Conservation (phyloP, 208 protist species). For the Leishmania mexicana region DNA sequence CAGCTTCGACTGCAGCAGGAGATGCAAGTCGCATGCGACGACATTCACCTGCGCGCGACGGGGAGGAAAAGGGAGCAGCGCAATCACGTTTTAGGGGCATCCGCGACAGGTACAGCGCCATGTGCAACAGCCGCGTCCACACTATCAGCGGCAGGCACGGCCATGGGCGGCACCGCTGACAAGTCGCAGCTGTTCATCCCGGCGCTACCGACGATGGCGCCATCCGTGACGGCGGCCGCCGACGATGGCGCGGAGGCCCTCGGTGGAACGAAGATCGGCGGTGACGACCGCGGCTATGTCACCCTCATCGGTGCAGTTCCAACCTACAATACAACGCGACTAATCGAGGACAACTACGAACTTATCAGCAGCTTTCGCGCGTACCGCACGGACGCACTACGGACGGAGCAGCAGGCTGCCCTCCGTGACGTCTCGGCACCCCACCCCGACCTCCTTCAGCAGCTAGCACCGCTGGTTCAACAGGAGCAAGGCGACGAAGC, state of each 20-base stretch:
- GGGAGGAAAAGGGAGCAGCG: background rate
- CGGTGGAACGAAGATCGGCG: constrained; percentile 57
- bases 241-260: constrained; percentile 61
- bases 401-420: constrained; percentile 43
- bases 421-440: constrained; percentile 52
- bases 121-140: background rate
- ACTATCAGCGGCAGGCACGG: background rate
- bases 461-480: constrained; percentile 54
- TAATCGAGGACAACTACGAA: constrained; percentile 79
- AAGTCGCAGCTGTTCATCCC: constrained; percentile 42
- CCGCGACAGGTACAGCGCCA: background rate
- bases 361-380: constrained; percentile 84
- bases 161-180: background rate
- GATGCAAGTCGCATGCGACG: constrained; percentile 43
- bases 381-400: constrained; percentile 71
- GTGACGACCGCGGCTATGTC: constrained; percentile 66
- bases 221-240: constrained; percentile 72
- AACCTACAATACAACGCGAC: constrained; percentile 49
- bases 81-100: background rate
- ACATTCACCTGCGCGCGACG: constrained; percentile 4
- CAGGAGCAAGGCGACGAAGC: constrained; percentile 13
- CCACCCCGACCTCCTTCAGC: constrained; percentile 70
- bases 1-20: constrained; percentile 56
- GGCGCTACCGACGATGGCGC: constrained; percentile 65
- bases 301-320: constrained; percentile 69